These are phyloP conservation scores for Ambrosia trifida DNA, from an alignment of 129 eudicot genomes.

Conservation along the genomic window DNA sequence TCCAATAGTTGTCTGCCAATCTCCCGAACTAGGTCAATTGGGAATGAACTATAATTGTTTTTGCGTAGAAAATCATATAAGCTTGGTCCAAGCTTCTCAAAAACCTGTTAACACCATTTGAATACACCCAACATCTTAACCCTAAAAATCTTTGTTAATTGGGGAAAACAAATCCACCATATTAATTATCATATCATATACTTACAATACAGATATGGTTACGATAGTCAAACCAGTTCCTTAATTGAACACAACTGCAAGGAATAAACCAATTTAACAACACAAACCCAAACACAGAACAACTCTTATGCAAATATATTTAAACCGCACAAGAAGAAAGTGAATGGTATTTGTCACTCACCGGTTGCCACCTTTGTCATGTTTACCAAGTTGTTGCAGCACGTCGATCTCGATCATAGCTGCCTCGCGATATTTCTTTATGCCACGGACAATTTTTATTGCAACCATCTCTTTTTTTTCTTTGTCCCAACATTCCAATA, in stretches of 20 bases:
- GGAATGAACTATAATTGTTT: conserved; percentile 98
- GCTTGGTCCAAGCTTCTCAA: conserved; percentile 99
- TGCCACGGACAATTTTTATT: conserved; percentile 74
- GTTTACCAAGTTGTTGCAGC: conserved; percentile 85
- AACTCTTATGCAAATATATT: conserved; percentile 60
- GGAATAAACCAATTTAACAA: conserved; percentile 76
- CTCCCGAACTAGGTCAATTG: conserved; percentile 97
- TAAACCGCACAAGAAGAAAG: neutral
- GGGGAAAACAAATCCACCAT: conserved; percentile 80
- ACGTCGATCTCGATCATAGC: conserved; percentile 90
- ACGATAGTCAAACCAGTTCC: conserved; percentile 99
- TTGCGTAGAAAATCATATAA: conserved; percentile 97
- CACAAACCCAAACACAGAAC: conserved; percentile 28
- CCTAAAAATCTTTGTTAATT: conserved; percentile 51
- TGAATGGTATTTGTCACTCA: conserved; percentile 39
- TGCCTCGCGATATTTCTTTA: conserved; percentile 86
- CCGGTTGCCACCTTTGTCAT: conserved; percentile 89
- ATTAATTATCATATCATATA: conserved; percentile 52
- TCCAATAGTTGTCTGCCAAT: conserved; percentile 99
- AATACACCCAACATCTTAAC: conserved; percentile 65
- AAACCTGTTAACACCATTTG: conserved; percentile 74
- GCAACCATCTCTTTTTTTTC: conserved; percentile 90
- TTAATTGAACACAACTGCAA: conserved; percentile 99
- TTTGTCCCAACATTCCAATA: conserved; percentile 86
- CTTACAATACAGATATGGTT: conserved; percentile 99